Base-by-base conservation (phyloP, 805 yeast species). In the Metschnikowia hibisci region DNA sequence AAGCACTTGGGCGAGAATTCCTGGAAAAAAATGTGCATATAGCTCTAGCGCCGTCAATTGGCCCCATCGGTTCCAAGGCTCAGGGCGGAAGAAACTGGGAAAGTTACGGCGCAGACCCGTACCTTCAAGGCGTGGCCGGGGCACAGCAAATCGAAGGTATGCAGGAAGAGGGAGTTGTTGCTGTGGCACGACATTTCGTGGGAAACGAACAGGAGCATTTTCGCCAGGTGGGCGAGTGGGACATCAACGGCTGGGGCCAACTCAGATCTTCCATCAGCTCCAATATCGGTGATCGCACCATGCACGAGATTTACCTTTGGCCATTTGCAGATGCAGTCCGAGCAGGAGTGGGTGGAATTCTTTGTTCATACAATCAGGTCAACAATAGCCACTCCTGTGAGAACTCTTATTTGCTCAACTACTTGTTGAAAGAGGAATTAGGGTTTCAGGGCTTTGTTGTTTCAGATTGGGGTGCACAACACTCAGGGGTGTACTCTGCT, bases 381-480 rank as follows among this genome's bases (percentile, higher is more conserved):
- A 81, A 81, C 60, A 73, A 76, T 46, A 67, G 80, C 1, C 74
- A 76, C 47, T 75, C 82, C 6, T 80, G 84, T 54, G 81, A 81
- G 51, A 81, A 81, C 54, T 69, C 80, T 3, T 73, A 75, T 46
- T 63, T 78, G 34, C 50, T 81, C 48, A 80, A 80, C 57, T 67
- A 73, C 43, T 60, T 81, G 20, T 60, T 81, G 49, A 81, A 80
- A 59, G 81, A 74, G 37, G 84, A 81, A 57, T 59, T 79, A 40
- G 84, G 84, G 0, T 81, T 80, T 53, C 84, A 80, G 61, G 86
- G 85, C 0, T 80, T 78, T 57, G 81, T 80, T n/a, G 73, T 79
- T 44, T 71, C 81, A 22, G 85, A 80, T 54, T 79, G 84, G 83
- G 79, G 77, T n/a, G 84, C 82, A 4, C 81, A 75, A 46, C 81